Evolutionary conservation across 2,329 filamentous ascomycete genomes (phyloP).

Genomic region (Arthrocladium fulminans): DNA sequence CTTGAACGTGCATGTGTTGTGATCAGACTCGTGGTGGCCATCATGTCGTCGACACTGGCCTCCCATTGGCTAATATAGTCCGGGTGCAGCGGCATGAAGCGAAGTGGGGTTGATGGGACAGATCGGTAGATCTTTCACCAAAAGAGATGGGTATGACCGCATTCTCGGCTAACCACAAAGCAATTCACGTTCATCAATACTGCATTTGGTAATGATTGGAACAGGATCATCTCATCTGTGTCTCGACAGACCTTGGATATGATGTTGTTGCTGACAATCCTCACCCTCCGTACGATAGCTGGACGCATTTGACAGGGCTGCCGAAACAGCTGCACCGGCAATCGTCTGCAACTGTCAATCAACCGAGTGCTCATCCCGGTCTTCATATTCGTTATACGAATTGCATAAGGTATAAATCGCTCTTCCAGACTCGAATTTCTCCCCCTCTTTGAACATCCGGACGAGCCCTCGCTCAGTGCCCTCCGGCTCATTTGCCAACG

Average conservation of each 20-base stretch:
- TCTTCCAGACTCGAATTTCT: too few species aligned
- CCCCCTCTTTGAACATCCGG: too few species aligned
- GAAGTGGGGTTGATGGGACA: not conserved
- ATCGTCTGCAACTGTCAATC: too few species aligned
- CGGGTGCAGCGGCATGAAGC: not conserved
- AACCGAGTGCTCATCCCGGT: too few species aligned
- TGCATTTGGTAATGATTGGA: not conserved
- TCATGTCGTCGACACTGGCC: not conserved
- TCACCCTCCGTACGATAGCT: not conserved
- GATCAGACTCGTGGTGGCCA: too few species aligned
- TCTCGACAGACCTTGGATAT: not conserved
- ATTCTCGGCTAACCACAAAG: not conserved
- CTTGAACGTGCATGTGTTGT: too few species aligned
- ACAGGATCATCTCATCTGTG: not conserved
- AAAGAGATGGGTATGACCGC: not conserved
- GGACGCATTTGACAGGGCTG: not conserved
- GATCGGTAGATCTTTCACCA: not conserved
- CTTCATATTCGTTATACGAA: too few species aligned
- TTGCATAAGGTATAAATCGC: too few species aligned
- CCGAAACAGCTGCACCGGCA: not conserved
- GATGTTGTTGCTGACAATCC: not conserved
- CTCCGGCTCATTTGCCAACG: too few species aligned
- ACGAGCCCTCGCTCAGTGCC: too few species aligned
- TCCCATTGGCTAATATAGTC: not conserved
- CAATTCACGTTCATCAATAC: not conserved